Evolutionary conservation across 495 filamentous ascomycete species (phyloP), one percentile per base, ranked within the genome.

Genomic region (Durotheca rogersii): DNA sequence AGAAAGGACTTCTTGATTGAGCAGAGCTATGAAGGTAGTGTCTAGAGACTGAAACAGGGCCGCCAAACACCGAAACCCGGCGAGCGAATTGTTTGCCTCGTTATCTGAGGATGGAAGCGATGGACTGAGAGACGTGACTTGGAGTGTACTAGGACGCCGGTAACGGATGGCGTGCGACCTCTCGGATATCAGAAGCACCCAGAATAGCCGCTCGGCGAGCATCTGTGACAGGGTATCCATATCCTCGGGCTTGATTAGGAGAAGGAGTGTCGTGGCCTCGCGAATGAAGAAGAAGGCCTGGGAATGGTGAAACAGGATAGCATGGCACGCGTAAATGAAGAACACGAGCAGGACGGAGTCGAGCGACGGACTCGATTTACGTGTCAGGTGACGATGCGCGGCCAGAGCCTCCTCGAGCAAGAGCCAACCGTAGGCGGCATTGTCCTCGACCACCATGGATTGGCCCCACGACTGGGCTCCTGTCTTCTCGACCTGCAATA

Each of bases 91-190:
- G 21, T 80, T 75, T 21, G 80, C 70, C 6, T 72, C 67, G 11
- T 80, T 47, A 5, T 31, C 21, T 1, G 32, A 43, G 4, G 48
- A 30, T 11, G 38, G 34, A 0, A 43, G 29, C 2, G 51, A 50
- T 18, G 55, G 45, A 17, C 45, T 57, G 18, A 55, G 47, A 11
- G 55, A 77, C 1, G 81, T 80, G 7, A 81, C 71, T 41, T 77
- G 80, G 39, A 81, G 80, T 5, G 80, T 80, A 33, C 88, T 75
- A 29, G 86, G 81, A 51, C 84, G 69, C 65, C 86, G 73, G 58
- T 81, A 72, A 55, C 88, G 84, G n/a, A 90, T 76, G 6, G 85
- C 87, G 60, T 89, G 87, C 6, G 85, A 81, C 67, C 81, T 73
- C 64, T 87, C 83, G 1, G 80, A 80, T 5, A 85, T 68, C 27